These are phyloP conservation scores for Calonectria henricotiae DNA, from an alignment of 2,329 filamentous ascomycete species.

Conservation along the genomic window DNA sequence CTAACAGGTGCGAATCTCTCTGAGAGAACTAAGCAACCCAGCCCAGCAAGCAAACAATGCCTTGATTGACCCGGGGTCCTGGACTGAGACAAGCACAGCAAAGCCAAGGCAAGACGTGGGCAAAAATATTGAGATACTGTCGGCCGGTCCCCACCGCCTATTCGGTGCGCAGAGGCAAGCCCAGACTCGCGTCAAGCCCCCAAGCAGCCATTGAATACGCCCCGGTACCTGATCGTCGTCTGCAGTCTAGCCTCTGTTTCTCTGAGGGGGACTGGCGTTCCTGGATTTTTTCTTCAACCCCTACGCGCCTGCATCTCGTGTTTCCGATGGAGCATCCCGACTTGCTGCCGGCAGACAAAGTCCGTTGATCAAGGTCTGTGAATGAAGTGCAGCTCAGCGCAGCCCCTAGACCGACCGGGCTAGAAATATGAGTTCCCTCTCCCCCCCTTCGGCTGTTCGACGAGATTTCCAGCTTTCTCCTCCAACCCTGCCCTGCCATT, in stretches of 20 bases:
- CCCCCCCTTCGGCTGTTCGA: conserved; percentile 5
- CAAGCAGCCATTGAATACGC: conserved; percentile 46
- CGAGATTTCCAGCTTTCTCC: not conserved
- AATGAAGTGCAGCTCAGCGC: conserved; percentile 2
- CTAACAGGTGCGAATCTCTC: not conserved
- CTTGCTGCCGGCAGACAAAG: conserved; percentile 32
- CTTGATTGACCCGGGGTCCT: not conserved
- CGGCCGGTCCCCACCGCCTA: conserved; percentile 33
- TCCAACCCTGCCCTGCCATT: not conserved
- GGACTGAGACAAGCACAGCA: conserved; percentile 6
- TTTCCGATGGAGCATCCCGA: conserved; percentile 30
- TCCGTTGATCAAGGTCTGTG: conserved; percentile 19
- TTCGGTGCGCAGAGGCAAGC: conserved; percentile 18
- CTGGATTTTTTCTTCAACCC: conserved; percentile 22
- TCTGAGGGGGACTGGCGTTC: conserved; percentile 14
- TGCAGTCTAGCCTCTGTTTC: conserved; percentile 35
- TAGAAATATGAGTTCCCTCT: conserved; percentile 29
- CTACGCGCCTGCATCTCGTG: conserved; percentile 31
- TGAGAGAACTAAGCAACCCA: not conserved
- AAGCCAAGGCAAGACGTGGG: not conserved
- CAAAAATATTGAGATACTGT: not conserved
- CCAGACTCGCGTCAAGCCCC: conserved; percentile 19
- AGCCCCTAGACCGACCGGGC: conserved; percentile 15
- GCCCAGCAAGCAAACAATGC: conserved; percentile 18
- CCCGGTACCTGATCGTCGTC: conserved; percentile 50